Percentiles rank a stretch among this genome's conserved stretches.
Conservation (phyloP, 192 early-diverging fungal genomes). For the Dimargaris xerosporica region DNA sequence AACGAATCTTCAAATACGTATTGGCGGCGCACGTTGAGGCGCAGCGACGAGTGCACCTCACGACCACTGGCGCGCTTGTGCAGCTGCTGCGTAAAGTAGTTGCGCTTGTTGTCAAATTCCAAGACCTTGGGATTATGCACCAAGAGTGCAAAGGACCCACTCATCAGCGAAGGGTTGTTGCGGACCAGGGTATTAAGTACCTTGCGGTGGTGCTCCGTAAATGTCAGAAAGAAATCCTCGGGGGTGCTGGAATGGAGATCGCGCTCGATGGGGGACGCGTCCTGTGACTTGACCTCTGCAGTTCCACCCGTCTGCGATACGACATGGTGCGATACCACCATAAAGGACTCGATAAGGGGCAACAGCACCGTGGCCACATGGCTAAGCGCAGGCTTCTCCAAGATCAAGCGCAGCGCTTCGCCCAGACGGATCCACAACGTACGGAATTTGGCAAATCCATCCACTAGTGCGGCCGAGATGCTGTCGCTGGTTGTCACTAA, state of each 20-base stretch:
- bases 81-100: constrained; percentile 91
- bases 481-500: constrained; percentile 33
- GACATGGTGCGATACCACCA: constrained; percentile 89
- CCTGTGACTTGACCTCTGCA: not conserved
- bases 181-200: constrained; percentile 95
- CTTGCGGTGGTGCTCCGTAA: constrained; percentile 91
- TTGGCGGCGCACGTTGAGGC: constrained; percentile 81
- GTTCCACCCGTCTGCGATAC: constrained; percentile 15
- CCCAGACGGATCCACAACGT: constrained; percentile 70
- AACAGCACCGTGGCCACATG: constrained; percentile 85
- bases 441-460: constrained; percentile 27
- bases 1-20: constrained; percentile 96
- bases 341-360: constrained; percentile 90
- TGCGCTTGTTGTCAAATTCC: constrained; percentile 98
- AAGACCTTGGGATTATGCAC: constrained; percentile 96
- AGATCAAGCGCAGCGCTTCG: constrained; percentile 50
- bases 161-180: constrained; percentile 90
- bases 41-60: constrained; percentile 52
- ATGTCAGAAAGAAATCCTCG: constrained; percentile 67
- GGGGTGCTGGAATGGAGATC: not conserved
- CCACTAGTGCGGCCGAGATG: not conserved
- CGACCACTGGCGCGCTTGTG: constrained; percentile 60
- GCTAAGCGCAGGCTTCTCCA: constrained; percentile 61
- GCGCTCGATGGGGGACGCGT: constrained; percentile 12
- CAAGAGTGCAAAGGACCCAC: constrained; percentile 88